Evolutionary conservation across 2,329 filamentous ascomycete genomes (phyloP).

Genomic region (Sporothrix brunneoviolacea): DNA sequence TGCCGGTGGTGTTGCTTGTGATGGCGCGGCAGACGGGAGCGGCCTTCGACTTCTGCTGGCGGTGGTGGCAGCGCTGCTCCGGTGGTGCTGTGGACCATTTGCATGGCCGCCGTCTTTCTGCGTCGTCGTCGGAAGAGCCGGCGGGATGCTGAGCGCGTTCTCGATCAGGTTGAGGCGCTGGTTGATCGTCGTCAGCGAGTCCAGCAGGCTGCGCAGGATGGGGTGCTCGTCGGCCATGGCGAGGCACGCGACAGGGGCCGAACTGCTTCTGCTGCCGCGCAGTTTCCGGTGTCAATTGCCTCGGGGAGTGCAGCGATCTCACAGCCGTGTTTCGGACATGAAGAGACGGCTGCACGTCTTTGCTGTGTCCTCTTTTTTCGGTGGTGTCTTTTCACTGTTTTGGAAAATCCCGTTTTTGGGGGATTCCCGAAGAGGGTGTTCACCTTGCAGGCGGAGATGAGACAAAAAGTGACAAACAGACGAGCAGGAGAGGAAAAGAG

Average conservation of each 20-base stretch:
- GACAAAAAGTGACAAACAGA: too few relatives aligned
- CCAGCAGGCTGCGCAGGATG: constrained; percentile 20
- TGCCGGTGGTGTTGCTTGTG: neutral
- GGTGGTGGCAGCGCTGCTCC: neutral
- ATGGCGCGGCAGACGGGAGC: neutral
- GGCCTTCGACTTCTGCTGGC: neutral
- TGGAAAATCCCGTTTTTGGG: neutral
- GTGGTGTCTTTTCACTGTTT: neutral
- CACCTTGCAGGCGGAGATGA: neutral
- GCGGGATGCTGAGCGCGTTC: constrained; percentile 16
- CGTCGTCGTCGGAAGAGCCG: neutral
- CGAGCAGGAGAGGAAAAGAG: too few relatives aligned
- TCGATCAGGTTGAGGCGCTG: constrained; percentile 26
- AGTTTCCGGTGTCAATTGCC: too few relatives aligned
- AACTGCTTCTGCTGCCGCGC: too few relatives aligned
- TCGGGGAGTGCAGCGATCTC: too few relatives aligned
- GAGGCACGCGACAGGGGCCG: too few relatives aligned
- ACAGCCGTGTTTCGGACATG: constrained; percentile 4
- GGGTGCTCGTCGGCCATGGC: constrained; percentile 14
- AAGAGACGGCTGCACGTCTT: too few relatives aligned
- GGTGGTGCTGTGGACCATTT: neutral
- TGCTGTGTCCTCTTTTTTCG: neutral
- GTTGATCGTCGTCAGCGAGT: constrained; percentile 25
- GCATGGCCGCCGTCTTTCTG: neutral
- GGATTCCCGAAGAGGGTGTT: neutral